Percentiles rank a stretch among this genome's conserved stretches.
phyloP scores from a whole-genome alignment of 2,329 filamentous ascomycete genomes.

The Botrytis tulipae region DNA sequence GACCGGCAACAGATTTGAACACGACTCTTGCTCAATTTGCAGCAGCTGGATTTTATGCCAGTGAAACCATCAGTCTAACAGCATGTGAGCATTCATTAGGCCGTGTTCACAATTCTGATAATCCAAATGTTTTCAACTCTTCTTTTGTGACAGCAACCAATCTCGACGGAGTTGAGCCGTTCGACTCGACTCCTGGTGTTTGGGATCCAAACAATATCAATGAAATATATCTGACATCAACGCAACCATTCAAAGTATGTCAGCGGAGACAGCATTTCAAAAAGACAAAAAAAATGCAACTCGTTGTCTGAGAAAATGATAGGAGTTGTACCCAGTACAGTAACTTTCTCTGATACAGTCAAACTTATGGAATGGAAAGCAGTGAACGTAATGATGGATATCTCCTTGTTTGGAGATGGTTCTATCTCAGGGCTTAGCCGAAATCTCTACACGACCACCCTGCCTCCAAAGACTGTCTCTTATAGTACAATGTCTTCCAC shows the following conservation, averaged over 20 bases:
- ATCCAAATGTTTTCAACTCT: constrained; percentile 20
- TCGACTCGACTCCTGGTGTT: constrained; percentile 47
- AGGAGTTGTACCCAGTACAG: constrained; percentile 52
- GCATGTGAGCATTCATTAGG: constrained; percentile 29
- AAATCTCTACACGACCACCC: background rate
- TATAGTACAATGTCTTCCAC: background rate
- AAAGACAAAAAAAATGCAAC: constrained; percentile 44
- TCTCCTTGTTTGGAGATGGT: background rate
- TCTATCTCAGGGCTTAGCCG: background rate
- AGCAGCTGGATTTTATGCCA: constrained; percentile 20
- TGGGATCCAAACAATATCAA: constrained; percentile 55
- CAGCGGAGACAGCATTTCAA: constrained; percentile 43
- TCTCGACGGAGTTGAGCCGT: constrained; percentile 17
- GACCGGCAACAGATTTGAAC: constrained; percentile 22
- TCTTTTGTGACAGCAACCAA: constrained; percentile 10
- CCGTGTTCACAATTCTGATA: constrained; percentile 23
- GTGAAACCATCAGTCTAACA: background rate
- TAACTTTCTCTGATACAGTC: constrained; percentile 51
- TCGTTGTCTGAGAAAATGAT: constrained; percentile 57
- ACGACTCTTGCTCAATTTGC: constrained; percentile 24
- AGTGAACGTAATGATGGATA: constrained; percentile 24
- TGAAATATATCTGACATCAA: constrained; percentile 53
- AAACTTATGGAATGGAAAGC: constrained; percentile 57
- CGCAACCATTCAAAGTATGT: constrained; percentile 50
- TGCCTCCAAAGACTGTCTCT: background rate